A percentile compares a stretch with the other conserved stretches of the same genome.
Evolutionary conservation across 176 grass and related monocot species (phyloP).

Genomic region (Bothriochloa decipiens): DNA sequence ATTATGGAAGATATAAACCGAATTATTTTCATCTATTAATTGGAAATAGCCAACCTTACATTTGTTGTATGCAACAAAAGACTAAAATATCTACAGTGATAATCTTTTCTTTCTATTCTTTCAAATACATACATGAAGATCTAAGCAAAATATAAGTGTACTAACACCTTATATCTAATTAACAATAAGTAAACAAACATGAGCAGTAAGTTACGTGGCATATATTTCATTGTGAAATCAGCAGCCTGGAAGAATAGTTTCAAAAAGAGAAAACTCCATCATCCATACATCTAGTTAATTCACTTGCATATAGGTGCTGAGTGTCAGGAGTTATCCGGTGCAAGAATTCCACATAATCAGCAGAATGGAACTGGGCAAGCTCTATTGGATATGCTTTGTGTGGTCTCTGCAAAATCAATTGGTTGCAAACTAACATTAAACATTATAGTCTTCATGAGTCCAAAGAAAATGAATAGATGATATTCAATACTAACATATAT

Average conservation of each 20-base stretch:
- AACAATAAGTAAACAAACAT: too few species aligned
- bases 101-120: constrained; percentile 30
- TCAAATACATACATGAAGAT: background rate
- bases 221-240: constrained; percentile 22
- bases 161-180: constrained; percentile 4
- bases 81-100: background rate
- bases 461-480: constrained; percentile 30
- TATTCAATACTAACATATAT: constrained; percentile 81
- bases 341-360: constrained; percentile 99
- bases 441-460: constrained; percentile 8
- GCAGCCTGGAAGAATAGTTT: constrained; percentile 31
- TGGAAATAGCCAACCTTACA: constrained; percentile 17
- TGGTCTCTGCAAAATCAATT: constrained; percentile 72
- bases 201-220: background rate
- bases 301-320: constrained; percentile 67
- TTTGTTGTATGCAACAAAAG: constrained; percentile 16
- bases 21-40: constrained; percentile 7
- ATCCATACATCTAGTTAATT: constrained; percentile 93
- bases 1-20: constrained; percentile 10
- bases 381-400: constrained; percentile 98
- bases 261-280: constrained; percentile 37
- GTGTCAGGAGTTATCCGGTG: constrained; percentile 93
- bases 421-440: constrained; percentile 30
- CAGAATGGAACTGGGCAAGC: constrained; percentile 94
- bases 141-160: constrained; percentile 31